Percentiles rank a stretch among this genome's conserved stretches.
phyloP scores from a whole-genome alignment of 495 filamentous ascomycete genomes.

The Daldinia vernicosa region DNA sequence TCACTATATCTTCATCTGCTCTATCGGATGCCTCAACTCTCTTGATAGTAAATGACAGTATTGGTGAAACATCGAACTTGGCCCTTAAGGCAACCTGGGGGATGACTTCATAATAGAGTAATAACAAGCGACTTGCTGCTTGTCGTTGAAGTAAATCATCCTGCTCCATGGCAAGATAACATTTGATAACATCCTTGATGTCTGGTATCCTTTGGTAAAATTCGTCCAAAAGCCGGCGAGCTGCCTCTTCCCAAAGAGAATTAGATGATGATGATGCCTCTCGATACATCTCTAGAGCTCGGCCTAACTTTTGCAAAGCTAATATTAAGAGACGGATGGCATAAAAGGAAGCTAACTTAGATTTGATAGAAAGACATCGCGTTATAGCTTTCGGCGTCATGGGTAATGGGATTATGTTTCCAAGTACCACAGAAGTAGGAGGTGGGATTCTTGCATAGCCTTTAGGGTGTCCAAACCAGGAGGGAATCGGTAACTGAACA shows the following conservation, averaged over 20 bases:
- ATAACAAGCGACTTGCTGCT: conserved; percentile 75
- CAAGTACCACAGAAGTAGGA: conserved; percentile 76
- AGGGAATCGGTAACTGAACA: conserved; percentile 76
- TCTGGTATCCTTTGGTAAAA: conserved; percentile 82
- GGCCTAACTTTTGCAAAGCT: conserved; percentile 79
- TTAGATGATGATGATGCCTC: conserved; percentile 53
- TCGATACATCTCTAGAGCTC: conserved; percentile 63
- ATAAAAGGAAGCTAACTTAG: conserved; percentile 81
- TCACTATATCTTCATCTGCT: conserved; percentile 53
- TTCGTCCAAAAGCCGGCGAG: conserved; percentile 69
- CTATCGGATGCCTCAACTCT: conserved; percentile 34
- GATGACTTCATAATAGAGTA: conserved; percentile 80
- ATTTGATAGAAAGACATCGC: conserved; percentile 78
- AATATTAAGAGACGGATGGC: conserved; percentile 78
- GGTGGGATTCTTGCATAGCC: conserved; percentile 73
- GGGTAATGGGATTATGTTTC: conserved; percentile 87
- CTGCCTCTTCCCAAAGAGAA: conserved; percentile 71
- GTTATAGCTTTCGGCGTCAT: conserved; percentile 78
- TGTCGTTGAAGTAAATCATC: conserved; percentile 80
- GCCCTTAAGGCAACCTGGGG: conserved; percentile 83
- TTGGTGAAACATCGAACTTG: conserved; percentile 82
- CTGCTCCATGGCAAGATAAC: conserved; percentile 70
- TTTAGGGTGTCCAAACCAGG: conserved; percentile 66
- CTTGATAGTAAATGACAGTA: conserved; percentile 71
- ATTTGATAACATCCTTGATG: conserved; percentile 76